These are phyloP conservation scores for Geotrichum candidum DNA, from an alignment of 1,139 yeast species.

Conservation along the genomic window DNA sequence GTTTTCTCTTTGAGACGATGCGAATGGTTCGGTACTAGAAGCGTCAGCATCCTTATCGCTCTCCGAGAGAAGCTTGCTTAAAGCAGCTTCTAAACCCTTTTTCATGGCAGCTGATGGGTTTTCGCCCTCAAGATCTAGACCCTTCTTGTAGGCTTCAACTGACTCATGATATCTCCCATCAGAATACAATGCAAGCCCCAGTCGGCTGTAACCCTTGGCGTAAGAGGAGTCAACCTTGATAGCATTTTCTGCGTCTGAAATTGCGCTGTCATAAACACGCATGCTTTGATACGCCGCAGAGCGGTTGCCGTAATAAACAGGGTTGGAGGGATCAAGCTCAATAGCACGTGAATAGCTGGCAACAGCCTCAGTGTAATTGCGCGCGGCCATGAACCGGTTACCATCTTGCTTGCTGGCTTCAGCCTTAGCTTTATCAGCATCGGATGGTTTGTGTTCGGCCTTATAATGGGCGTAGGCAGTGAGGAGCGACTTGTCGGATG, in stretches of 20 bases:
- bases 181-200: constrained; percentile 89
- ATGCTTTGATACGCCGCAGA: constrained; percentile 92
- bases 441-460: constrained; percentile 21
- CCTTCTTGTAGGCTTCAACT: constrained; percentile 81
- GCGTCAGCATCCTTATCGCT: constrained; percentile 39
- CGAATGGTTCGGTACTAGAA: constrained; percentile 13
- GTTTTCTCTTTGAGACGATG: constrained; percentile 25
- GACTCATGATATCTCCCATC: constrained; percentile 85
- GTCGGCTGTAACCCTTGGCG: constrained; percentile 89
- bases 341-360: constrained; percentile 78
- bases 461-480: constrained; percentile 30
- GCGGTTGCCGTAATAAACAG: constrained; percentile 86
- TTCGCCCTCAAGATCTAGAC: constrained; percentile 81
- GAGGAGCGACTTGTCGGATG: constrained; percentile 39
- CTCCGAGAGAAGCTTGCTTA: constrained; percentile 74
- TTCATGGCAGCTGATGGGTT: constrained; percentile 82
- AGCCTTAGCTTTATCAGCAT: constrained; percentile 55
- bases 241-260: constrained; percentile 76
- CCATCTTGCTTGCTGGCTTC: constrained; percentile 81
- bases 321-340: constrained; percentile 59
- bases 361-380: constrained; percentile 66
- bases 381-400: constrained; percentile 82
- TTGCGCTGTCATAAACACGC: constrained; percentile 68
- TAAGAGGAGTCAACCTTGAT: constrained; percentile 70
- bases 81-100: constrained; percentile 89